Percentiles rank a stretch among this genome's conserved stretches.
Conservation (phyloP, 176 grass and related monocot species). For the Cenchrus fungigraminus region DNA sequence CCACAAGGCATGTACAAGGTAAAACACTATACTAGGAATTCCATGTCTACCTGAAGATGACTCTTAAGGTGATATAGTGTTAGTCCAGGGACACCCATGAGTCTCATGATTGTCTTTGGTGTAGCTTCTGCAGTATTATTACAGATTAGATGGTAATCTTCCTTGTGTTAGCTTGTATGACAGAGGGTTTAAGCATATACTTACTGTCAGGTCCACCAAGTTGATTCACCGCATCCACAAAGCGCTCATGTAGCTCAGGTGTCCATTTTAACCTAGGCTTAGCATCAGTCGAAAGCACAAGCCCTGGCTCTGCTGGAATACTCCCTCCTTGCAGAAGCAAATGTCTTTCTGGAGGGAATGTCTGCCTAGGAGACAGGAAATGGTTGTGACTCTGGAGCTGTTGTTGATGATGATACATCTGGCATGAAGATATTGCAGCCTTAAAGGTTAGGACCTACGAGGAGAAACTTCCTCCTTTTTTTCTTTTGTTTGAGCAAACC, state of each 20-base stretch:
- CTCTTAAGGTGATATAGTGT: constrained; percentile 99
- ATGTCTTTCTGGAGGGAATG: constrained; percentile 72
- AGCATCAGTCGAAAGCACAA: constrained; percentile 97
- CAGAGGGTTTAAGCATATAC: constrained; percentile 50
- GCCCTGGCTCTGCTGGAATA: constrained; percentile 70
- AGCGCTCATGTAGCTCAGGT: constrained; percentile 86
- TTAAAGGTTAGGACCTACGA: constrained; percentile 33
- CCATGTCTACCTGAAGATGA: constrained; percentile 87
- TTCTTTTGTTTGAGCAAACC: constrained; percentile 42
- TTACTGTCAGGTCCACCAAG: constrained; percentile 97
- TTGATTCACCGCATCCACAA: constrained; percentile 83
- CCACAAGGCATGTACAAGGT: constrained; percentile 3
- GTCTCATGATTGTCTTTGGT: constrained; percentile 94
- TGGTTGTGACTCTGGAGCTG: constrained; percentile 70
- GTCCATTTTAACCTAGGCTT: constrained; percentile 99
- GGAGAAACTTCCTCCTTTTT: constrained; percentile 33
- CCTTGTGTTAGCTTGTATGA: constrained; percentile 14
- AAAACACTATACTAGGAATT: constrained; percentile 30
- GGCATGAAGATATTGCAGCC: constrained; percentile 43
- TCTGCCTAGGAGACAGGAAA: constrained; percentile 71
- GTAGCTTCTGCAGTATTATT: constrained; percentile 74
- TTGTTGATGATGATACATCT: constrained; percentile 65
- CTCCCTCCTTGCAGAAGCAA: constrained; percentile 66
- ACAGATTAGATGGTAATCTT: constrained; percentile 28
- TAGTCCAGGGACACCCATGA: constrained; percentile 91